Evolutionary conservation across 1,284 basidiomycete species (phyloP).

Genomic region (Fomitopsis schrenkii): DNA sequence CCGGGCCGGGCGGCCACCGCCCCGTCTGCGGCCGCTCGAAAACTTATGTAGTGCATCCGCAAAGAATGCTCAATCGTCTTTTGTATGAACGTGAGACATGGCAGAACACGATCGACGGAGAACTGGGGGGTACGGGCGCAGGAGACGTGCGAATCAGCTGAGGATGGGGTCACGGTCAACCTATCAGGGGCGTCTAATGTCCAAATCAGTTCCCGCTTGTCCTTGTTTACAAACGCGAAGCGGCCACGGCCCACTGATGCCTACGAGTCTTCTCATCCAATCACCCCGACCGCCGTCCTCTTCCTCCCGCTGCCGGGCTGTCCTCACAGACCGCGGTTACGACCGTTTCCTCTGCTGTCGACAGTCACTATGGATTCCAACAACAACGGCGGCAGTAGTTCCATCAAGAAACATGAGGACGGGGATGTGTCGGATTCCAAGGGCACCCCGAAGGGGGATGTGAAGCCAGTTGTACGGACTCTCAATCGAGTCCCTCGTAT

Average conservation of each 20-base stretch:
- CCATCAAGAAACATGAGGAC: slow-evolving; percentile 41
- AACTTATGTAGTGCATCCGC: not conserved
- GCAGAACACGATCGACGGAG: not conserved
- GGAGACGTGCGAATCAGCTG: not conserved
- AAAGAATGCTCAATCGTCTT: not conserved
- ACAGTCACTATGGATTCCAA: slow-evolving; percentile 27
- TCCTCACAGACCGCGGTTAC: slow-evolving; percentile 2
- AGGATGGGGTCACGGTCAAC: slow-evolving; percentile 1
- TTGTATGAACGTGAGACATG: not conserved
- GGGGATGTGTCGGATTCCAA: slow-evolving; percentile 35
- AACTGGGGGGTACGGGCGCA: not conserved
- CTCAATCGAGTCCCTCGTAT: slow-evolving; percentile 80
- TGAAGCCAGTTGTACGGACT: slow-evolving; percentile 67
- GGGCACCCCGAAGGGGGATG: slow-evolving; percentile 46
- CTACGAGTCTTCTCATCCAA: slow-evolving; percentile 12
- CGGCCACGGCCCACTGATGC: slow-evolving; percentile 7
- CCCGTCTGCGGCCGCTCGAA: too few relatives aligned
- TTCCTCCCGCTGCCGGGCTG: slow-evolving; percentile 7
- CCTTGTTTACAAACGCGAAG: slow-evolving; percentile 20
- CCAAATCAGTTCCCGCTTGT: slow-evolving; percentile 19
- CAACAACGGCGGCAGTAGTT: slow-evolving; percentile 21
- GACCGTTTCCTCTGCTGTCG: slow-evolving; percentile 5
- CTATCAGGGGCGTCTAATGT: slow-evolving; percentile 4
- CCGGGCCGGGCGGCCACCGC: too few relatives aligned
- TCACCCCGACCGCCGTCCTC: slow-evolving; percentile 15